A percentile compares a stretch with the other conserved stretches of the same genome.
Evolutionary conservation across 495 filamentous ascomycete species (phyloP).

Genomic region (Trichoderma reesei): DNA sequence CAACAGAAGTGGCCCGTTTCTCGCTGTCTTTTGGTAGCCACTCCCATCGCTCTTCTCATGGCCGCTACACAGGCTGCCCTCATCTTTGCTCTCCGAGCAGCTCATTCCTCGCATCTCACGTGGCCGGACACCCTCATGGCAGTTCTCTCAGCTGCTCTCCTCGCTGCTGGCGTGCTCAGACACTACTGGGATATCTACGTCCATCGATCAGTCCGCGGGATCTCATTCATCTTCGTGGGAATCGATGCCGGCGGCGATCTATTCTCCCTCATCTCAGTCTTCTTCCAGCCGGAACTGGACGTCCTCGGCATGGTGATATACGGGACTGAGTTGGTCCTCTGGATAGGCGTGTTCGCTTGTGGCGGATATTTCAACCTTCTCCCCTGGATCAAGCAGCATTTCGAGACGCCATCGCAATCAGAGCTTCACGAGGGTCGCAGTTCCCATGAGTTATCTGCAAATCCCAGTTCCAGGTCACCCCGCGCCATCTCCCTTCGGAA

Average conservation of each 20-base stretch:
- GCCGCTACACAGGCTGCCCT: conserved; percentile 9
- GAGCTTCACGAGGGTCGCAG: conserved; percentile 10
- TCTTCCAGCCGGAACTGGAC: conserved; percentile 47
- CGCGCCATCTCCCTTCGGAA: conserved; percentile 31
- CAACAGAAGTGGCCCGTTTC: conserved; percentile 11
- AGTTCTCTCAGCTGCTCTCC: conserved; percentile 44
- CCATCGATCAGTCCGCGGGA: conserved; percentile 48
- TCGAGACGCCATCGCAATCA: conserved; percentile 12
- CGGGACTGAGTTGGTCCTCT: conserved; percentile 48
- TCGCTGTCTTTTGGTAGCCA: not conserved
- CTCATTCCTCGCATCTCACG: conserved; percentile 10
- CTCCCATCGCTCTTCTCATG: conserved; percentile 6
- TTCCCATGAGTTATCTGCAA: conserved; percentile 9
- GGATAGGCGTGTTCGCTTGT: conserved; percentile 52
- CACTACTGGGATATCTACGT: conserved; percentile 26
- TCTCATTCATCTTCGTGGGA: conserved; percentile 55
- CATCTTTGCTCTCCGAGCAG: conserved; percentile 15
- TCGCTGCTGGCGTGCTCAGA: conserved; percentile 38
- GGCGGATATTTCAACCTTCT: conserved; percentile 48
- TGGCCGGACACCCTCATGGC: conserved; percentile 55
- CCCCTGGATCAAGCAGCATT: conserved; percentile 36
- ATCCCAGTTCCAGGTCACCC: not conserved
- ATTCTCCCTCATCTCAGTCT: conserved; percentile 49
- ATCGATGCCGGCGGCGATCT: conserved; percentile 57
- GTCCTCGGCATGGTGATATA: conserved; percentile 52